A percentile compares a stretch with the other conserved stretches of the same genome.
These are phyloP conservation scores for Pseudocohnilembus persalinus DNA, from an alignment of 169 alveolate species.

Conservation along the genomic window DNA sequence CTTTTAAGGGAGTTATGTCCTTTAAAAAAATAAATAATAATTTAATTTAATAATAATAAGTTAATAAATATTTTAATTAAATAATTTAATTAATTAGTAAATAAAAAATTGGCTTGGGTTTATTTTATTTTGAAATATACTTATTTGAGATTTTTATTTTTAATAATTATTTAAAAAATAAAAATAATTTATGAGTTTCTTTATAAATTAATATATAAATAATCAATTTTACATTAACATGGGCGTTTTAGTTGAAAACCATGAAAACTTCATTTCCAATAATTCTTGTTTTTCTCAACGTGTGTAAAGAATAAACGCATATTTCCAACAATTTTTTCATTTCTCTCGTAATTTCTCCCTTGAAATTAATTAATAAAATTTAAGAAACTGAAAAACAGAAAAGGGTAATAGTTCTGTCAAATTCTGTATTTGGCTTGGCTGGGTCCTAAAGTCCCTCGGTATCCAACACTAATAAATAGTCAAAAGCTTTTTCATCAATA, in stretches of 20 bases:
- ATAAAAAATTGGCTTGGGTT: too few species aligned
- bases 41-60: too few species aligned
- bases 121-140: too few species aligned
- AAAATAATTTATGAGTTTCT: too few species aligned
- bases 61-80: too few species aligned
- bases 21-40: too few species aligned
- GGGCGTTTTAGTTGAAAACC: neutral
- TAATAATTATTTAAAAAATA: too few species aligned
- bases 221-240: too few species aligned
- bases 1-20: neutral
- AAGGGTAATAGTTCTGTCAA: conserved; percentile 25
- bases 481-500: conserved; percentile 7
- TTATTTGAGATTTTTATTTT: too few species aligned
- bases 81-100: too few species aligned
- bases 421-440: conserved; percentile 15
- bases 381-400: conserved; percentile 22
- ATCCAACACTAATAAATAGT: conserved; percentile 23
- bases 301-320: neutral
- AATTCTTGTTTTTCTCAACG: neutral
- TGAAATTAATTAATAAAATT: conserved; percentile 14
- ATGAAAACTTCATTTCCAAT: neutral
- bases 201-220: too few species aligned
- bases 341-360: conserved; percentile 19
- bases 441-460: conserved; percentile 25
- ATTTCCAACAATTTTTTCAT: conserved; percentile 16